Percentiles rank a stretch among this genome's conserved stretches.
phyloP scores from a whole-genome alignment of 2,329 filamentous ascomycete genomes.

The Neopestalotiopsis rosae region DNA sequence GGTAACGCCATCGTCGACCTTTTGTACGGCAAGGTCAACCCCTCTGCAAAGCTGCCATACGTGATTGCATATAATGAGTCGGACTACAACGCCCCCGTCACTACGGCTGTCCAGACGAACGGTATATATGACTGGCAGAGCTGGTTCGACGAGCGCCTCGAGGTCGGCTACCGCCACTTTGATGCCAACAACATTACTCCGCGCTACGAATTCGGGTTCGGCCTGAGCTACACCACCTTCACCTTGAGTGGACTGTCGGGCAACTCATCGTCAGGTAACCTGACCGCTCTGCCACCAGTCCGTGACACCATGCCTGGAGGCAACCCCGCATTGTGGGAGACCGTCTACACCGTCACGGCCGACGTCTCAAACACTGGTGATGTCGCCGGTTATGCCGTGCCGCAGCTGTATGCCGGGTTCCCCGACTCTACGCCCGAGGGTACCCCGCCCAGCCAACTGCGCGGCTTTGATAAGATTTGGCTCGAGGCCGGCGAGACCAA shows the following conservation, averaged over 20 bases:
- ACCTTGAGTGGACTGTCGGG: slow-evolving; percentile 41
- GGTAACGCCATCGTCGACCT: slow-evolving; percentile 66
- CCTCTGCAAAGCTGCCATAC: slow-evolving; percentile 67
- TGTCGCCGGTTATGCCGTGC: slow-evolving; percentile 70
- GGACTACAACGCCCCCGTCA: slow-evolving; percentile 49
- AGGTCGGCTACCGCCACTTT: slow-evolving; percentile 72
- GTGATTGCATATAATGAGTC: slow-evolving; percentile 67
- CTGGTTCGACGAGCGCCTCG: slow-evolving; percentile 66
- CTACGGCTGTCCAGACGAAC: slow-evolving; percentile 41
- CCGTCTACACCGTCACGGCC: slow-evolving; percentile 68
- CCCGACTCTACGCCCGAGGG: slow-evolving; percentile 12
- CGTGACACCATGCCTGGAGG: slow-evolving; percentile 61
- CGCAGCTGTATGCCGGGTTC: slow-evolving; percentile 58
- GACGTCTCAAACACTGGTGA: slow-evolving; percentile 74
- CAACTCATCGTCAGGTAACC: slow-evolving; percentile 4
- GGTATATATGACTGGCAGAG: slow-evolving; percentile 47
- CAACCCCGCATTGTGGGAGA: slow-evolving; percentile 70
- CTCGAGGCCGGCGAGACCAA: slow-evolving; percentile 71
- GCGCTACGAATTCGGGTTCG: slow-evolving; percentile 70
- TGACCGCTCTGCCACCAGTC: slow-evolving; percentile 6
- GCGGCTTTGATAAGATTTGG: slow-evolving; percentile 79
- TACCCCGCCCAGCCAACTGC: slow-evolving; percentile 72
- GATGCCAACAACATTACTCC: slow-evolving; percentile 64
- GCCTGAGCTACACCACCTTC: slow-evolving; percentile 65
- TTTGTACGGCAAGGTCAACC: slow-evolving; percentile 65